Evolutionary conservation across 352 stramenopile genomes (phyloP), one percentile per base, ranked within the genome.

Genomic region (Pythium rishiriense): DNA sequence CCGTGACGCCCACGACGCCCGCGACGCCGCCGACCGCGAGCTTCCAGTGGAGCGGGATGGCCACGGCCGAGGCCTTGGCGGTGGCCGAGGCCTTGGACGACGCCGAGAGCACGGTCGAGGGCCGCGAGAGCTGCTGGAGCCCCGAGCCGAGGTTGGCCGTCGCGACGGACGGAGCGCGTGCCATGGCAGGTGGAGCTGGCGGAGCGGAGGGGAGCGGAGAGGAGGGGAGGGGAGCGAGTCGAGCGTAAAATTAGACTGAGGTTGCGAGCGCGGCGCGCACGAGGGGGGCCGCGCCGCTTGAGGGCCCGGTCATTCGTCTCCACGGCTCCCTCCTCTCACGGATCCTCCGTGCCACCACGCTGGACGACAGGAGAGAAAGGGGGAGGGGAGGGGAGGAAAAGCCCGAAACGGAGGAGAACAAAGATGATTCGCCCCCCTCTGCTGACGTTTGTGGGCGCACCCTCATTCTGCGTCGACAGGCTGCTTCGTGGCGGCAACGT

Each of bases 21-120:
- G 92, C 91, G 45, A 97, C 77, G 35, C 85, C 85, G 42, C 89
- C 90, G 19, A 98, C 76, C 8, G 76, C 76, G 29, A 98, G 85
- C 67, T 97, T 93, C 66, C 80, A 72, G 55, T 91, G 67, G 52
- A 97, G 82, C 39, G 86, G 85, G 48, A 96, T 88, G 54, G 48
- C 49, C 10, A 64, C 57, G 11, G 24, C 51, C 3, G 51, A 58
- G 8, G 47, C 25, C 22, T n/a, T 29, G 21, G 45, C 14, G 41
- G 53, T 25, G 4, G 41, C 33, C 8, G 53, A 19, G 29, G 43
- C 22, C 22, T 47, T 56, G 43, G 43, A 45, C 5, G 50, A 46
- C n/a, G 45, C 35, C 35, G 56, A 56, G 31, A 62, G 24, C 0
- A 45, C 43, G 39, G 51, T 46, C 37, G 62, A 51, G 15, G 70